phyloP scores from a whole-genome alignment of 805 yeast species.

The Komagataella kurtzmanii region DNA sequence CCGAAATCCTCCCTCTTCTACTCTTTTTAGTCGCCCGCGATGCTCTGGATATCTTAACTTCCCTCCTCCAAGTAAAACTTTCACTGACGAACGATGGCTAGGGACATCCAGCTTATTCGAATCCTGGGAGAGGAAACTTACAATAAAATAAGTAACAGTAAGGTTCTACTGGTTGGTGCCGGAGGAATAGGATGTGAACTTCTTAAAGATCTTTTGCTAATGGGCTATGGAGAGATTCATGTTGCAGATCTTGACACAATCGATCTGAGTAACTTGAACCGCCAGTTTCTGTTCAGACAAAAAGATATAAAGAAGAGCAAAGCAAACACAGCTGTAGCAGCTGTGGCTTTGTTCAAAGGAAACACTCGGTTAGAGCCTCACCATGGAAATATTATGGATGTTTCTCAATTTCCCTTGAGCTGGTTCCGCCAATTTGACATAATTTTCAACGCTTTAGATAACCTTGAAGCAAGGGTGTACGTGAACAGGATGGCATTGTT shows the following conservation, averaged over 20 bases:
- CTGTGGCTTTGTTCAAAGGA: slow-evolving; percentile 64
- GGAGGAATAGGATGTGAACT: slow-evolving; percentile 96
- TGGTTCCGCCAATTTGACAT: slow-evolving; percentile 74
- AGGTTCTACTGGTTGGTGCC: slow-evolving; percentile 80
- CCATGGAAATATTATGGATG: slow-evolving; percentile 81
- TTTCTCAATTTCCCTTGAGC: slow-evolving; percentile 47
- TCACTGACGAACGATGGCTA: slow-evolving; percentile 5
- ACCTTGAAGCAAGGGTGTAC: slow-evolving; percentile 81
- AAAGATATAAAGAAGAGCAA: slow-evolving; percentile 86
- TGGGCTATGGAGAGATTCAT: slow-evolving; percentile 80
- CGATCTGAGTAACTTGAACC: slow-evolving; percentile 80
- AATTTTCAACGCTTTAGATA: slow-evolving; percentile 88
- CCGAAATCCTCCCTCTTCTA: no score
- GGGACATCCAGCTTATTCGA: slow-evolving; percentile 26
- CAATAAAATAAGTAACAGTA: slow-evolving; percentile 22
- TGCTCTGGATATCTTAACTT: neutral
- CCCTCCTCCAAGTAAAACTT: neutral
- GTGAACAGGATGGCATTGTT: slow-evolving; percentile 78
- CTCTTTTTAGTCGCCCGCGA: neutral
- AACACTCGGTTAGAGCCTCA: slow-evolving; percentile 57
- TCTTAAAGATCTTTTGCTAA: slow-evolving; percentile 61
- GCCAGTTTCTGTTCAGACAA: slow-evolving; percentile 85
- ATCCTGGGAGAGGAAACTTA: slow-evolving; percentile 28
- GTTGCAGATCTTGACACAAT: slow-evolving; percentile 93
- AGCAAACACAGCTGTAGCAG: slow-evolving; percentile 70